phyloP scores from a whole-genome alignment of 2,329 filamentous ascomycete genomes.

The Tolypocladium ophioglossoides region DNA sequence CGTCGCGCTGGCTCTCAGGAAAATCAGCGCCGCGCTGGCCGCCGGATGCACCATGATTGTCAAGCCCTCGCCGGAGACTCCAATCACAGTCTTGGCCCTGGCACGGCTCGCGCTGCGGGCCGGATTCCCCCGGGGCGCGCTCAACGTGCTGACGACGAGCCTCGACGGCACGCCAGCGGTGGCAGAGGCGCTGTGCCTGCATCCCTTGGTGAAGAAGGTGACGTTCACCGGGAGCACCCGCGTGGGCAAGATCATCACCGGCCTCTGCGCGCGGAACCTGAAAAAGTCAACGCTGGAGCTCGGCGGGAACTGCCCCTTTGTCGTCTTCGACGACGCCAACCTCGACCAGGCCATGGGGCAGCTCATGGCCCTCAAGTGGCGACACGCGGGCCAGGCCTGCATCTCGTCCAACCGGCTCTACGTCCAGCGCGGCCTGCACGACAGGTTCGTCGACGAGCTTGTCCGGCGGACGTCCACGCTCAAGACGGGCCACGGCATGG shows the following conservation, averaged over 20 bases:
- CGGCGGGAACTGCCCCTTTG: constrained; percentile 57
- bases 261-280: constrained; percentile 47
- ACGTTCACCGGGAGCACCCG: constrained; percentile 67
- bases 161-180: constrained; percentile 32
- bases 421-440: constrained; percentile 49
- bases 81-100: constrained; percentile 59
- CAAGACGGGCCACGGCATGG: constrained; percentile 50
- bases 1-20: constrained; percentile 36
- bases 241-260: constrained; percentile 56
- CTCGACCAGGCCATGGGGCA: constrained; percentile 55
- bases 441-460: constrained; percentile 46
- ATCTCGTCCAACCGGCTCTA: constrained; percentile 54
- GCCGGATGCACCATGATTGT: constrained; percentile 68
- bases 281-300: constrained; percentile 61
- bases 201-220: constrained; percentile 46
- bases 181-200: constrained; percentile 34
- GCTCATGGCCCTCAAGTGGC: constrained; percentile 55
- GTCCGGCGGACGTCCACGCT: constrained; percentile 40
- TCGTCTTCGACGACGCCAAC: constrained; percentile 60
- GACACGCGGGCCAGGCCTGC: constrained; percentile 63
- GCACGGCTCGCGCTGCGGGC: constrained; percentile 58
- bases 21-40: constrained; percentile 46
- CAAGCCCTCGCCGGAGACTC: constrained; percentile 65
- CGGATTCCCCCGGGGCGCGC: constrained; percentile 63
- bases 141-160: constrained; percentile 40